phyloP scores from a whole-genome alignment of 441 rosid species.

The Adansonia rubrostipa region DNA sequence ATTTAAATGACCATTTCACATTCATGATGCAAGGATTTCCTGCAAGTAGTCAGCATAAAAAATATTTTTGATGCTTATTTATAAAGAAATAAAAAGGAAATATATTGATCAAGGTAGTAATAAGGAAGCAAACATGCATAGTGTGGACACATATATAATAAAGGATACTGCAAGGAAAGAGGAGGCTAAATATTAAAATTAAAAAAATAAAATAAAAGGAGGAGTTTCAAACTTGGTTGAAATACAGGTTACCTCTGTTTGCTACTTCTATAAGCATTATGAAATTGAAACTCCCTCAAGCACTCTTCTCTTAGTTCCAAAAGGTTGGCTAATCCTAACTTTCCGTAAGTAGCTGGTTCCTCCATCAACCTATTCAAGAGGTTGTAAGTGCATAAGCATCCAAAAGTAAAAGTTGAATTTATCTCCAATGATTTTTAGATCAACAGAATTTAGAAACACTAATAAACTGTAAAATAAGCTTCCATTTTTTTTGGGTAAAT shows the following conservation, averaged over 20 bases:
- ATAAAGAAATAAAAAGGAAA: background rate
- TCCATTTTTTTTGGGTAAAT: background rate
- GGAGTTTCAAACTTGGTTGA: constrained; percentile 18
- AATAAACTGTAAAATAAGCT: background rate
- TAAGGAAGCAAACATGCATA: background rate
- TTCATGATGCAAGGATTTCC: background rate
- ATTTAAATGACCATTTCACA: background rate
- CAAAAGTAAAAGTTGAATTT: background rate
- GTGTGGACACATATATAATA: background rate
- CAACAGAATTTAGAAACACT: constrained; percentile 1
- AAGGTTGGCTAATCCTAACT: constrained; percentile 94
- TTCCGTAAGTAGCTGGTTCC: constrained; percentile 98
- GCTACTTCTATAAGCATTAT: constrained; percentile 94
- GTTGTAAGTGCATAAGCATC: constrained; percentile 21
- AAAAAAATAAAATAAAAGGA: background rate
- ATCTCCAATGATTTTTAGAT: constrained; percentile 6
- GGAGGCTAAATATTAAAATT: background rate
- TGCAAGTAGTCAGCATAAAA: background rate
- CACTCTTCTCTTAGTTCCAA: constrained; percentile 99
- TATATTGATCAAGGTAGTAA: background rate
- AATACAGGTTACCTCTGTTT: constrained; percentile 75
- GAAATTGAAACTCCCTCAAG: constrained; percentile 95
- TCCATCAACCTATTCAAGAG: constrained; percentile 76
- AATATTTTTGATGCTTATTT: background rate
- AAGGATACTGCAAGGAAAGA: background rate